These are phyloP conservation scores for Diospyros lotus DNA, from an alignment of 148 eudicot genomes.

Conservation along the genomic window DNA sequence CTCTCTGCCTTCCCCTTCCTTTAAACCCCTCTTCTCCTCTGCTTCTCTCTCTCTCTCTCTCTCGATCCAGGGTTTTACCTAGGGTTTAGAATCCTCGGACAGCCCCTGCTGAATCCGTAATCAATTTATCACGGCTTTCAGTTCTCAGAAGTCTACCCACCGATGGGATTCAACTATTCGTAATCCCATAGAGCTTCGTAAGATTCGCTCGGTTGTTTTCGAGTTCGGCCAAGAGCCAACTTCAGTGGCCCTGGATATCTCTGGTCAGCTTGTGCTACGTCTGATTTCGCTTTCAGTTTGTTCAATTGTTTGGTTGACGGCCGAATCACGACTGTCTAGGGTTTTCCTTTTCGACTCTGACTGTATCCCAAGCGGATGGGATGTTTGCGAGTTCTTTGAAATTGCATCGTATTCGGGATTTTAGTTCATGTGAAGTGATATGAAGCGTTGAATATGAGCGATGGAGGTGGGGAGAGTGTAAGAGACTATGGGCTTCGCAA, in stretches of 20 bases:
- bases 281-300: not conserved
- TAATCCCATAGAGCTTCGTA: not conserved
- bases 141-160: not conserved
- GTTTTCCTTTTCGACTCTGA: not conserved
- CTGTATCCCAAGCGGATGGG: not conserved
- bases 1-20: not conserved
- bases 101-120: no score
- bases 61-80: slow-evolving; percentile 10
- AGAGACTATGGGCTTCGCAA: slow-evolving; percentile 7
- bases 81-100: not conserved
- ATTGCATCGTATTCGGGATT: slow-evolving; percentile 1
- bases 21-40: not conserved
- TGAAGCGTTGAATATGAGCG: slow-evolving; percentile 52
- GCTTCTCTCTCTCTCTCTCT: not conserved
- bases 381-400: not conserved
- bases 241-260: slow-evolving; percentile 4
- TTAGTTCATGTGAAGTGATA: slow-evolving; percentile 18
- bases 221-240: not conserved
- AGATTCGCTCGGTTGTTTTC: not conserved
- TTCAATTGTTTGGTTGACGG: not conserved
- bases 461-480: slow-evolving; percentile 44
- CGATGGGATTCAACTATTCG: not conserved
- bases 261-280: slow-evolving; percentile 8
- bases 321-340: slow-evolving; percentile 13
- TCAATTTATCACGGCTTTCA: no score